These are phyloP conservation scores for Lasiodiplodia citricola DNA, from an alignment of 2,329 filamentous ascomycete genomes.

Conservation along the genomic window DNA sequence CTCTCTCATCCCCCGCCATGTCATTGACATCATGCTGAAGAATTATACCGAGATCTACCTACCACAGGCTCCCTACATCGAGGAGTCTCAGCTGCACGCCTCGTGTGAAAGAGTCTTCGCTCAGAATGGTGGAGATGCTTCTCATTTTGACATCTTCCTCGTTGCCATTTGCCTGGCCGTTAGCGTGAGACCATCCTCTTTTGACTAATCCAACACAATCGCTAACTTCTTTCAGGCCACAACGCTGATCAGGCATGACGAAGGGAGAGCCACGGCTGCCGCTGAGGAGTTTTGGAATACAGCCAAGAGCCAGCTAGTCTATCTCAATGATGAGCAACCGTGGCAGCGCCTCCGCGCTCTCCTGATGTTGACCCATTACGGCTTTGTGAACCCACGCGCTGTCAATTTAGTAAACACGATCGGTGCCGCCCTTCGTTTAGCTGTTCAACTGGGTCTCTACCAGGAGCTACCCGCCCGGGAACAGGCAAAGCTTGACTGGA, in stretches of 20 bases:
- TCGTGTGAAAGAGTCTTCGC: constrained; percentile 19
- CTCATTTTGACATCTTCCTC: constrained; percentile 21
- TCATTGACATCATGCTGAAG: constrained; percentile 26
- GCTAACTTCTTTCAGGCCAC: constrained; percentile 6
- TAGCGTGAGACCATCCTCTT: neutral
- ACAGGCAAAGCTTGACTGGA: neutral
- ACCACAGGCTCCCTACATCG: constrained; percentile 16
- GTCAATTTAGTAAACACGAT: constrained; percentile 14
- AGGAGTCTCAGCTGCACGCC: constrained; percentile 5
- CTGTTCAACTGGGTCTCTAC: constrained; percentile 13
- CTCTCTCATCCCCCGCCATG: constrained; percentile 22
- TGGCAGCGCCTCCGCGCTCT: constrained; percentile 16
- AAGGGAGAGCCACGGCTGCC: constrained; percentile 19
- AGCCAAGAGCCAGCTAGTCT: constrained; percentile 13
- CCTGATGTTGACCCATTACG: constrained; percentile 22
- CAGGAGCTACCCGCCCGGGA: neutral
- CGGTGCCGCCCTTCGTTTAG: constrained; percentile 16
- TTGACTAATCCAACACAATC: neutral
- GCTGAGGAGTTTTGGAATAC: constrained; percentile 26
- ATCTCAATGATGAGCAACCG: constrained; percentile 15
- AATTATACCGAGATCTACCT: constrained; percentile 24
- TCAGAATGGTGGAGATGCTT: neutral
- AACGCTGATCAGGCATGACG: constrained; percentile 19
- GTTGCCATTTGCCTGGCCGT: constrained; percentile 23
- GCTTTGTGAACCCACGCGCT: constrained; percentile 19